phyloP scores from a whole-genome alignment of 1,284 basidiomycete genomes.

The Thelephora terrestris region DNA sequence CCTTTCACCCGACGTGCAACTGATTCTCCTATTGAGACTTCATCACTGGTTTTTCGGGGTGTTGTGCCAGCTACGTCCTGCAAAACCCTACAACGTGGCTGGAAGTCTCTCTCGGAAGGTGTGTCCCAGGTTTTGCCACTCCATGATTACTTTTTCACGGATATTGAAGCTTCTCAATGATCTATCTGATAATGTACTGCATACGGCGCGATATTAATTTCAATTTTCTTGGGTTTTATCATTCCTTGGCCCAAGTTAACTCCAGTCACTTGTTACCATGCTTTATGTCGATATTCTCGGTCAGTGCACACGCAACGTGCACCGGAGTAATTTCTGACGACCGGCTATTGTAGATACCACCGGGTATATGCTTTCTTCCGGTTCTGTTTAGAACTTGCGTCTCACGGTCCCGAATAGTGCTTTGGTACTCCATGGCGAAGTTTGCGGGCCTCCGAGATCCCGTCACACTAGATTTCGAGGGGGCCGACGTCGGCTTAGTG shows the following conservation, averaged over 20 bases:
- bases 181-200: conserved; percentile 77
- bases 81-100: conserved; percentile 78
- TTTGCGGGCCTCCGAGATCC: conserved; percentile 85
- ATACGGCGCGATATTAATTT: conserved; percentile 78
- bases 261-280: conserved; percentile 77
- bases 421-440: conserved; percentile 84
- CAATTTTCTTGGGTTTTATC: conserved; percentile 79
- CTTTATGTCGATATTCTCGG: conserved; percentile 84
- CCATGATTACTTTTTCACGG: not conserved
- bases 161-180: conserved; percentile 50
- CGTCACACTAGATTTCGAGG: conserved; percentile 81
- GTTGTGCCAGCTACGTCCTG: conserved; percentile 61
- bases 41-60: conserved; percentile 35
- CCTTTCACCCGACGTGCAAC: not conserved
- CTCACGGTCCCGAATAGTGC: conserved; percentile 49
- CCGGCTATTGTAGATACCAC: conserved; percentile 17
- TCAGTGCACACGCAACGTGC: conserved; percentile 17
- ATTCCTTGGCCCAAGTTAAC: conserved; percentile 83
- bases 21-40: conserved; percentile 19
- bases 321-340: too few species aligned
- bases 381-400: conserved; percentile 6
- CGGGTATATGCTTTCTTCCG: conserved; percentile 10
- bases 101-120: conserved; percentile 84
- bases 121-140: conserved; percentile 14
- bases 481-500: conserved; percentile 80